phyloP scores from a whole-genome alignment of 2,329 filamentous ascomycete genomes.

The Diaporthe helianthi region DNA sequence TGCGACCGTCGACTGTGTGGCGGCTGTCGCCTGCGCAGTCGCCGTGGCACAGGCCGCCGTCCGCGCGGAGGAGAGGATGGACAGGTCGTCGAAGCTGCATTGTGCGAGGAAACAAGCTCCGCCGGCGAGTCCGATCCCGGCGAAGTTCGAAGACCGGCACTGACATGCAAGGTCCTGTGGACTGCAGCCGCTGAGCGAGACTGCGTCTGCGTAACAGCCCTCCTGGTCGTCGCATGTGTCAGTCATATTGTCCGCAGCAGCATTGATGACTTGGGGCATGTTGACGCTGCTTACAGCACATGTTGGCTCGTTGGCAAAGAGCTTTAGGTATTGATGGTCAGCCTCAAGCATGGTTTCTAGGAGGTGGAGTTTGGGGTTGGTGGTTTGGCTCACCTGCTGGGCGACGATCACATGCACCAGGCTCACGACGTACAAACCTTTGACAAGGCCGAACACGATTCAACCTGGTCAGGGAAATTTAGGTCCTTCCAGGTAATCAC shows the following conservation, averaged over 20 bases:
- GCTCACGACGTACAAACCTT: neutral
- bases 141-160: neutral
- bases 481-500: conserved; percentile 8
- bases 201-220: conserved; percentile 10
- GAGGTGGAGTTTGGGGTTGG: neutral
- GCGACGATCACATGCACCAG: conserved; percentile 9
- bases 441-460: conserved; percentile 10
- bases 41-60: conserved; percentile 2
- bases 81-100: conserved; percentile 13
- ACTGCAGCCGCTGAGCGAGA: neutral
- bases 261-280: no score
- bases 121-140: conserved; percentile 17
- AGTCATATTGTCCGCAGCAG: neutral
- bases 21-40: neutral
- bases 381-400: conserved; percentile 20
- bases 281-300: conserved; percentile 5
- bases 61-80: neutral
- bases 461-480: conserved; percentile 8
- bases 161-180: conserved; percentile 6
- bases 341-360: conserved; percentile 17
- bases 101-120: conserved; percentile 16
- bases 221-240: neutral
- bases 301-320: conserved; percentile 21
- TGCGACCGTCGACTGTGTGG: neutral
- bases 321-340: conserved; percentile 2